These are phyloP conservation scores for Saraca asoca DNA, from an alignment of 331 rosid genomes.

Conservation along the genomic window DNA sequence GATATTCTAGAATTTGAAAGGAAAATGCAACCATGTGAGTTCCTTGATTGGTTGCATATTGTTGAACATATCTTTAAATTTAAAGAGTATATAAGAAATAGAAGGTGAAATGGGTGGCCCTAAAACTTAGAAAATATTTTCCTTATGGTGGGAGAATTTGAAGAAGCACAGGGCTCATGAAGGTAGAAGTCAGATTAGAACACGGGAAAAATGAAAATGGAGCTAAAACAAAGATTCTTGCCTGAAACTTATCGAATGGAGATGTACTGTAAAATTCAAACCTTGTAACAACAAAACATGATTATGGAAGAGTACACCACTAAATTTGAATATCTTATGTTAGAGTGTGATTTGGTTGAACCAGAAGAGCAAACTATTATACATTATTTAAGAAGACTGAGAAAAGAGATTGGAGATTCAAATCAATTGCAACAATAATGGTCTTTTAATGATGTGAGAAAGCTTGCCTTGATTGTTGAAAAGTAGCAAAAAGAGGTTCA, in stretches of 20 bases:
- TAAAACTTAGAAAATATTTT: conserved; percentile 17
- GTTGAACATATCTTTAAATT: conserved; percentile 4
- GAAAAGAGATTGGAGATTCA: no score
- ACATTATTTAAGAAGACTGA: no score
- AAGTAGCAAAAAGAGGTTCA: no score
- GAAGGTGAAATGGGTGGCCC: conserved; percentile 4
- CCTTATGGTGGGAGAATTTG: conserved; percentile 10
- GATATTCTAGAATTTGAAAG: no score
- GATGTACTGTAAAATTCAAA: background rate
- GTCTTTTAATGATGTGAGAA: no score
- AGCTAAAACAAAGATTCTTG: conserved; percentile 3
- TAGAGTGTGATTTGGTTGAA: background rate
- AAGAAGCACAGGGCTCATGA: background rate
- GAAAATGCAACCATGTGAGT: no score
- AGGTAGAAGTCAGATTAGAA: background rate
- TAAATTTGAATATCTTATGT: background rate
- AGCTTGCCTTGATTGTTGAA: no score
- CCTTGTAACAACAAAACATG: background rate
- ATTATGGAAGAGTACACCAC: background rate
- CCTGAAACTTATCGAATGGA: background rate
- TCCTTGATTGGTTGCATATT: no score
- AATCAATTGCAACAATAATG: no score
- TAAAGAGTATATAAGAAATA: background rate
- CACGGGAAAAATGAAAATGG: conserved; percentile 4
- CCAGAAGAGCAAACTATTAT: no score